phyloP scores from a whole-genome alignment of 306 rosid genomes.

The Lathyrus aphaca region DNA sequence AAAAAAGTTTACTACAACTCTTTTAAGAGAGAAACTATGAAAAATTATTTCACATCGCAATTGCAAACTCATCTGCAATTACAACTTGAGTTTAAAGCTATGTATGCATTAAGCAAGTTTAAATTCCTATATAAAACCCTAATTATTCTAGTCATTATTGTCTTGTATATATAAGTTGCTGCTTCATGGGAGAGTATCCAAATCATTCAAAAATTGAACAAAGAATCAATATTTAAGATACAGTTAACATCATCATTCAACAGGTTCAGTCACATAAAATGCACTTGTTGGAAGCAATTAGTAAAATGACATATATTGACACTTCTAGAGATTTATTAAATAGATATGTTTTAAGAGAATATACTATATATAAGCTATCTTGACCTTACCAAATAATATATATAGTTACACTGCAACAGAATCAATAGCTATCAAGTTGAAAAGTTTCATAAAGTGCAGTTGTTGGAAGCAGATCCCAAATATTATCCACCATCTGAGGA shows the following conservation, averaged over 20 bases:
- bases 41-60: no score
- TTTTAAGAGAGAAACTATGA: not conserved
- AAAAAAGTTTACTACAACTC: not conserved
- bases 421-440: slow-evolving; percentile 40
- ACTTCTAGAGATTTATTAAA: not conserved
- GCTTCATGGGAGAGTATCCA: not conserved
- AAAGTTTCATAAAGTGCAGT: slow-evolving; percentile 48
- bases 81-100: not conserved
- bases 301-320: not conserved
- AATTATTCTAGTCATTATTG: not conserved
- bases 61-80: not conserved
- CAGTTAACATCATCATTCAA: not conserved
- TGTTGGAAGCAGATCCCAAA: slow-evolving; percentile 41
- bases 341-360: not conserved
- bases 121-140: not conserved
- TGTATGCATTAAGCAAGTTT: not conserved
- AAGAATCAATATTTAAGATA: not conserved
- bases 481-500: slow-evolving; percentile 59
- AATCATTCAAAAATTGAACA: not conserved
- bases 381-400: not conserved
- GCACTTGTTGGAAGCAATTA: not conserved
- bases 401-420: slow-evolving; percentile 40
- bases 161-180: not conserved
- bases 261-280: not conserved
- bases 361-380: not conserved